Evolutionary conservation across 768 basidiomycete species (phyloP).

Genomic region (Pleurotus tuoliensis): DNA sequence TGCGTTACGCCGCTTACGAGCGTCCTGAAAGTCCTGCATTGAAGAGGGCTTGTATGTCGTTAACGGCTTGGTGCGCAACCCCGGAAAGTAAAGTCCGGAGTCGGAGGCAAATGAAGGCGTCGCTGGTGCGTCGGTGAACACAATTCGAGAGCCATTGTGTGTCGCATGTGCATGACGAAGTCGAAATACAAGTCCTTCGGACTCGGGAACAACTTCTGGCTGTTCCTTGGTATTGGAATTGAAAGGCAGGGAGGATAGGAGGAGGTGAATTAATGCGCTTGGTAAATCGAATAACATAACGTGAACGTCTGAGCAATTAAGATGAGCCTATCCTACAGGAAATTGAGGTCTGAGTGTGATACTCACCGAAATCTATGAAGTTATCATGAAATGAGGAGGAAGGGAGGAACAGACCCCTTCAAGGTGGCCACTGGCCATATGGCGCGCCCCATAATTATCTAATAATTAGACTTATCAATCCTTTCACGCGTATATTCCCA

Average conservation of each 20-base stretch:
- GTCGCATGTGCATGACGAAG: slow-evolving; percentile 65
- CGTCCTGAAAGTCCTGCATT: slow-evolving; percentile 28
- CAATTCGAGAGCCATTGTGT: slow-evolving; percentile 46
- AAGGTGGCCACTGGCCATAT: no score
- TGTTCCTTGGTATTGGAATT: neutral
- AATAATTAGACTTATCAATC: no score
- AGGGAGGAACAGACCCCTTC: no score
- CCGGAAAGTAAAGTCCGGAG: slow-evolving; percentile 29
- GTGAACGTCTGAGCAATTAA: no score
- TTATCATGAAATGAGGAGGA: no score
- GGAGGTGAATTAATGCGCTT: neutral
- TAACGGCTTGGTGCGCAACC: slow-evolving; percentile 35
- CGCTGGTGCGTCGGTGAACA: slow-evolving; percentile 52
- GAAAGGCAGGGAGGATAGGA: neutral
- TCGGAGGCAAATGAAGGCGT: slow-evolving; percentile 18
- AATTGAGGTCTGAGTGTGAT: no score
- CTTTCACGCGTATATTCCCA: no score
- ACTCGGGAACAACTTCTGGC: neutral
- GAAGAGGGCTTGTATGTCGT: slow-evolving; percentile 47
- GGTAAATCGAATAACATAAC: slow-evolving; percentile 3
- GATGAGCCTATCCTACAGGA: no score
- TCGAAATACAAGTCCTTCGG: slow-evolving; percentile 33
- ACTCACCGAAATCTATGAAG: no score
- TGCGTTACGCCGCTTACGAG: slow-evolving; percentile 31
- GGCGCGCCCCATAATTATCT: no score